Base-by-base conservation (phyloP, 108 stramenopile genomes). In the Poteriospumella lacustris region DNA sequence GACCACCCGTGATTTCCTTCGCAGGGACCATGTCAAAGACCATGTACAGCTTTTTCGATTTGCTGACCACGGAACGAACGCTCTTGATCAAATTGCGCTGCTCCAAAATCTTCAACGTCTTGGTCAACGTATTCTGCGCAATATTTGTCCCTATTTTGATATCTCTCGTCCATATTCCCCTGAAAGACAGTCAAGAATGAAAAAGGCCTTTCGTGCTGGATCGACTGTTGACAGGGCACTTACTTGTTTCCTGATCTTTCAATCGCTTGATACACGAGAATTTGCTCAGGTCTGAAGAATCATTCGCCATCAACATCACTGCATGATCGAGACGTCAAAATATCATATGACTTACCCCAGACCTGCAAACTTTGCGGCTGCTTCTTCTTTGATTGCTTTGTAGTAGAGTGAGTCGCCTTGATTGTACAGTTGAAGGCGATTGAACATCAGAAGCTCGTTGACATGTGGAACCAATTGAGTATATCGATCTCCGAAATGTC, bases 31-130 rank as follows among this genome's bases (percentile, higher is more conserved):
- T 85, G 43, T 96, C 93, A 76, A 89, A 95, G 2, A 96, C 84
- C 93, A 99, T 96, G 86, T 97, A 99, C 24, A 97, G 78, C 82
- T 96, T 99, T 84, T 96, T 96, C 24, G 91, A 90, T 80, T 96
- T 97, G 82, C 93, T 92, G 1, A 90, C 91, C 38, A 99, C 92
- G 29, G 92, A 89, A 72, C 96, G 94, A 68, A 95, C 91, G 38
- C 93, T 91, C 83, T 99, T 99, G 85, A 99, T 93, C 26, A 97
- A 84, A 43, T 88, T 80, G 0, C 96, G 89, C 12, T 79, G 78
- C 80, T 97, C 96, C 34, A 99, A 76, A 58, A 87, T 86, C 81
- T 97, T 96, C 85, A 97, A 93, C 52, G 93, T 92, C 77, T 96
- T 95, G 19, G 89, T 96, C 24, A 99, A 80, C 41, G 92, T 88